Conservation (phyloP, 345 rosid genomes). For the Sonneratia caseolaris region DNA sequence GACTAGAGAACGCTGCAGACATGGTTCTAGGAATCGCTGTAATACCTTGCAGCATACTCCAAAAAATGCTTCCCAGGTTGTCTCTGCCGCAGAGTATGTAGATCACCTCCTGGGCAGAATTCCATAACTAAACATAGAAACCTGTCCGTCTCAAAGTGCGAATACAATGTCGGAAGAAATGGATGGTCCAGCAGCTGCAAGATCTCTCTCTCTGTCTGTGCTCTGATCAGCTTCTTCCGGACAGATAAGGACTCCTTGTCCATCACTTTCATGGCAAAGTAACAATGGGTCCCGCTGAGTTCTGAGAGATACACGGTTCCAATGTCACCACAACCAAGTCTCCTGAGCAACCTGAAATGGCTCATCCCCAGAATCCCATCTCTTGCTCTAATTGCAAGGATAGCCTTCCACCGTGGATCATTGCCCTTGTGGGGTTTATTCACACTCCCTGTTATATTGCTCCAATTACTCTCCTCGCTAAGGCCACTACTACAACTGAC, state of each 20-base stretch:
- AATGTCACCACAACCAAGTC: constrained; percentile 96
- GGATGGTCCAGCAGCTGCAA: constrained; percentile 96
- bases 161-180: constrained; percentile 85
- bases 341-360: constrained; percentile 80
- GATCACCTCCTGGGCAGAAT: constrained; percentile 96
- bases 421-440: constrained; percentile 98
- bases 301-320: constrained; percentile 99
- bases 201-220: constrained; percentile 96
- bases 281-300: constrained; percentile 74
- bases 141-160: constrained; percentile 94
- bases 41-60: constrained; percentile 92
- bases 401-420: constrained; percentile 98
- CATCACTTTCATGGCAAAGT: constrained; percentile 97
- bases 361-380: constrained; percentile 92
- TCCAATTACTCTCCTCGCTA: constrained; percentile 95
- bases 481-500: constrained; percentile 83
- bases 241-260: constrained; percentile 93
- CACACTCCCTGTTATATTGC: constrained; percentile 72
- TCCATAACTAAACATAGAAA: constrained; percentile 98
- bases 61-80: constrained; percentile 97
- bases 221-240: constrained; percentile 84
- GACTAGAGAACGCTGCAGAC: background rate
- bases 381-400: constrained; percentile 65
- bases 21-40: background rate
- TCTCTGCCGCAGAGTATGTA: constrained; percentile 83